phyloP scores from a whole-genome alignment of 1,284 basidiomycete genomes.

The Gymnopus androsaceus region DNA sequence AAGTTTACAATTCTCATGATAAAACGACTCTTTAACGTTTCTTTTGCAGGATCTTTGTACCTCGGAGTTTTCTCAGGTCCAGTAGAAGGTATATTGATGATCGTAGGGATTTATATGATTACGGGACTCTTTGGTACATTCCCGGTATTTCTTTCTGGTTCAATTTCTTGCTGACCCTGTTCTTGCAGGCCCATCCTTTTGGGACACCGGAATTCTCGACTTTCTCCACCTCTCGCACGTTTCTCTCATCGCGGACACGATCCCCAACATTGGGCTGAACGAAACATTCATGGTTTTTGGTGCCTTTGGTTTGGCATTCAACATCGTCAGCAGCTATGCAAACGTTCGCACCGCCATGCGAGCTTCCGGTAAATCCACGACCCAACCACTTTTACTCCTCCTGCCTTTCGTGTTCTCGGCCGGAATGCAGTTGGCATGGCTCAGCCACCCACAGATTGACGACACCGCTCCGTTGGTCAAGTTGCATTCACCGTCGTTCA shows the following conservation, averaged over 20 bases:
- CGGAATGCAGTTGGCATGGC: conserved; percentile 77
- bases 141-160: not conserved
- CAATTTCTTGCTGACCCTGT: not conserved
- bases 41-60: conserved; percentile 70
- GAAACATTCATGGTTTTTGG: conserved; percentile 88
- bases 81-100: conserved; percentile 93
- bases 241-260: conserved; percentile 41
- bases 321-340: conserved; percentile 78
- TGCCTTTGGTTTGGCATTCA: conserved; percentile 74
- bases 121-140: conserved; percentile 72
- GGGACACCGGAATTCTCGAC: conserved; percentile 76
- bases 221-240: conserved; percentile 60
- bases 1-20: conserved; percentile 17
- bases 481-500: not conserved
- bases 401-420: conserved; percentile 79
- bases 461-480: conserved; percentile 36
- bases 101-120: conserved; percentile 77
- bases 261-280: conserved; percentile 79
- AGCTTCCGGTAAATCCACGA: conserved; percentile 37
- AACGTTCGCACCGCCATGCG: conserved; percentile 69
- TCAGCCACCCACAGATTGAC: conserved; percentile 64
- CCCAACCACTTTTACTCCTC: conserved; percentile 72
- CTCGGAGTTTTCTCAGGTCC: conserved; percentile 95
- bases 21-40: not conserved
- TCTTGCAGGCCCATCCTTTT: conserved; percentile 71